A percentile compares a stretch with the other conserved stretches of the same genome.
Conservation (phyloP, 345 rosid genomes). For the Clausena lansium region DNA sequence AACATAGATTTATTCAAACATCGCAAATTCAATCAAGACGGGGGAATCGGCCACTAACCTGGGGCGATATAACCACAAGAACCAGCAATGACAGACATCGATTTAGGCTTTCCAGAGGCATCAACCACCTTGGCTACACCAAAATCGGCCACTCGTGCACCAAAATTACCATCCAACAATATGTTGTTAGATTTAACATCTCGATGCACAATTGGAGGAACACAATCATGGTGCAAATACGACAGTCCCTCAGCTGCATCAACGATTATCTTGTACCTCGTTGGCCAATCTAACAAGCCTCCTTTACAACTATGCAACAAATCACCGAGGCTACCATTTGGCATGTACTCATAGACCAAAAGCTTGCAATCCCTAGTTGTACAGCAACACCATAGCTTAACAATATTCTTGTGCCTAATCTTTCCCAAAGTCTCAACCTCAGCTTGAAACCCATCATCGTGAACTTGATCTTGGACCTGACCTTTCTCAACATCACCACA, state of each 20-base stretch:
- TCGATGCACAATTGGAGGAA: slow-evolving; percentile 91
- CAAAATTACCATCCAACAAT: slow-evolving; percentile 79
- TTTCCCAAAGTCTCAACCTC: slow-evolving; percentile 91
- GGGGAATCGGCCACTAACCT: slow-evolving; percentile 47
- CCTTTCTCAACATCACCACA: slow-evolving; percentile 66
- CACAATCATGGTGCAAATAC: slow-evolving; percentile 92
- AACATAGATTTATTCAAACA: background rate
- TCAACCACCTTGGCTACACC: slow-evolving; percentile 91
- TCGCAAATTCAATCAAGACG: background rate
- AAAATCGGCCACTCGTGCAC: slow-evolving; percentile 97
- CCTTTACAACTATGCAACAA: slow-evolving; percentile 84
- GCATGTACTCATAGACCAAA: slow-evolving; percentile 96
- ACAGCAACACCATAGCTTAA: slow-evolving; percentile 96
- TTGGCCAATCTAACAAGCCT: slow-evolving; percentile 81
- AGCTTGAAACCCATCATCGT: slow-evolving; percentile 78
- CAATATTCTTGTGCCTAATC: slow-evolving; percentile 97
- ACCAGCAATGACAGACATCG: slow-evolving; percentile 96
- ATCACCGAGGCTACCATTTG: slow-evolving; percentile 95
- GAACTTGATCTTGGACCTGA: slow-evolving; percentile 29
- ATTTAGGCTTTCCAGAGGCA: slow-evolving; percentile 65
- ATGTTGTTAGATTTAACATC: slow-evolving; percentile 97
- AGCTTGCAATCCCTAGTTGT: slow-evolving; percentile 84
- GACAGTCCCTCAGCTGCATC: slow-evolving; percentile 98
- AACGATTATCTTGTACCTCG: slow-evolving; percentile 68
- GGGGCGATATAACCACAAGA: slow-evolving; percentile 99